These are phyloP conservation scores for Zasmidium cellare DNA, from an alignment of 2,329 filamentous ascomycete species.

Conservation along the genomic window DNA sequence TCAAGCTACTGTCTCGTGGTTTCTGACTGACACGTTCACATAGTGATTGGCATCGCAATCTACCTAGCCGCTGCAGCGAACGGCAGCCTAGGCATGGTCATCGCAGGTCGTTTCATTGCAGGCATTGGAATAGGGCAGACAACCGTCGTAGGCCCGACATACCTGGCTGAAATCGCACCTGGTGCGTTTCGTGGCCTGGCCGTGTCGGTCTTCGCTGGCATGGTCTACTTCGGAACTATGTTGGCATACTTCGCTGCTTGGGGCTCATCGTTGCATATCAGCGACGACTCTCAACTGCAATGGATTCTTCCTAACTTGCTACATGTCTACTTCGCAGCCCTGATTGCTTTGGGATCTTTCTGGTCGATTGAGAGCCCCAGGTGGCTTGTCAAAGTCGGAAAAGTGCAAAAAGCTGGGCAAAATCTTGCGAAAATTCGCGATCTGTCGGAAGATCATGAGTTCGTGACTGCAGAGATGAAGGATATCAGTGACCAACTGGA, in stretches of 20 bases:
- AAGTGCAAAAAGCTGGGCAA: slow-evolving; percentile 29
- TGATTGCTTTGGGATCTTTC: slow-evolving; percentile 68
- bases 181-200: slow-evolving; percentile 58
- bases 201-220: slow-evolving; percentile 65
- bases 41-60: slow-evolving; percentile 28
- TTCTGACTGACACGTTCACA: too few relatives aligned
- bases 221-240: slow-evolving; percentile 67
- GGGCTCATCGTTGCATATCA: slow-evolving; percentile 54
- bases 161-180: slow-evolving; percentile 54
- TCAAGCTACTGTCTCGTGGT: too few relatives aligned
- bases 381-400: slow-evolving; percentile 36
- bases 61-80: slow-evolving; percentile 50
- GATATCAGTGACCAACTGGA: slow-evolving; percentile 66
- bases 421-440: slow-evolving; percentile 34
- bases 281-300: slow-evolving; percentile 40
- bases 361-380: slow-evolving; percentile 34
- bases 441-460: slow-evolving; percentile 32
- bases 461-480: slow-evolving; percentile 54
- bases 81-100: slow-evolving; percentile 36
- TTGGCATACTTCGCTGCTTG: slow-evolving; percentile 74
- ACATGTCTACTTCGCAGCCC: slow-evolving; percentile 73
- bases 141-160: slow-evolving; percentile 59
- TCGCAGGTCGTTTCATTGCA: slow-evolving; percentile 34
- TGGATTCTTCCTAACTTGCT: slow-evolving; percentile 71
- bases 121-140: slow-evolving; percentile 50